Base-by-base conservation (phyloP, 208 protist genomes). In the Angomonas ambiguus region DNA sequence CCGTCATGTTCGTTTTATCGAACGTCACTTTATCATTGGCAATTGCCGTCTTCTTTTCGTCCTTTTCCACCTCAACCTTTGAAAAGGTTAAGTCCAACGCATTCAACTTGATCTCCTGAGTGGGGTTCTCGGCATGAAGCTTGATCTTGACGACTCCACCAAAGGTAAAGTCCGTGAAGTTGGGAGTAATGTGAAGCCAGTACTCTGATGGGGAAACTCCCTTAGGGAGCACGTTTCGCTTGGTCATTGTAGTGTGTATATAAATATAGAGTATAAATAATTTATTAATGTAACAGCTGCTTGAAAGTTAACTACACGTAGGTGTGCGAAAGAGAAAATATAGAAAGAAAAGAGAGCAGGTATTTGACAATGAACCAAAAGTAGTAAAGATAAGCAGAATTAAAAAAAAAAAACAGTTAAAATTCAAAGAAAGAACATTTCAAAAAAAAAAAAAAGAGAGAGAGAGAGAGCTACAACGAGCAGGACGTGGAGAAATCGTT, bases 131-230 rank as follows among this genome's bases (percentile, higher is more conserved):
- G 11, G 64, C 41, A 24, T 32, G 32, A 5, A 92, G 32, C 18
- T 83, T 42, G 49, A 95, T 90, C 10, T 62, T 67, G 30, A 95
- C 84, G 25, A 65, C 58, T 8, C 84, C 86, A 2, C 48, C 35
- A 69, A 93, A 95, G n/a, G 74, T 77, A 58, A 89, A 86, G 16
- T 61, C 53, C 10, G 82, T 78, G 27, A 95, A 82, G 34, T 91
- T 77, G n/a, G 76, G 76, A 1, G 49, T 64, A 28, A 95, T 72
- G 62, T 68, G 59, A 1, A 94, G 56, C 31, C 82, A 80, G 59
- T 94, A 94, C 67, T 87, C 71, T 13, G 55, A 63, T 11, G 87
- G 83, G 51, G 28, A 70, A 41, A 84, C 79, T 38, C 64, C 72
- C n/a, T 28, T 64, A 8, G 87, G 83, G 45, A 93, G 69, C 53